Base-by-base conservation (phyloP, 768 basidiomycete species). In the Boletellus emodensis region DNA sequence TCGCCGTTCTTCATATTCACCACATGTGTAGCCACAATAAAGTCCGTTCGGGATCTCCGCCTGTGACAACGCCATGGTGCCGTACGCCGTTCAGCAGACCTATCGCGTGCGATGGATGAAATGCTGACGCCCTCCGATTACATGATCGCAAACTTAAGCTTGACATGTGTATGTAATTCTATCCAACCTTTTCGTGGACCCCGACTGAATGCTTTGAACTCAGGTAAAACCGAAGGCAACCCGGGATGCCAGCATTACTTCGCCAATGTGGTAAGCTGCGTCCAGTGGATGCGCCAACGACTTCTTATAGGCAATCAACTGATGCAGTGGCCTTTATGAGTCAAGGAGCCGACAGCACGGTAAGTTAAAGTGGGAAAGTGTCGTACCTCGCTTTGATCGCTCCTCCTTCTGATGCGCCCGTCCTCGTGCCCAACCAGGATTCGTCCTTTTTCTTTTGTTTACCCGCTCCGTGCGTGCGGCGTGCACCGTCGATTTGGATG, bases 71-170 rank as follows among this genome's bases (percentile, higher is more conserved):
- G 15, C 40, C 24, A 22, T 35, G 6, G 39, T 51, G 36, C 33
- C 44, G 41, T 47, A 40, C 46, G 35, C 9, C 34, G 24, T 37
- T 45, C 39, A 26, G 33, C 33, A 34, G 18, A 34, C 32, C 32
- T 22, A 13, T 36, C 15, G 18, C 14, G 24, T 26, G 39, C 24
- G 41, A 32, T 33, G 11, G 22, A 13, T 32, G 28, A 37, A 47
- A 14, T 32, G 14, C 20, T 37, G 35, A 37, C 17, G 18, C 47
- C 18, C 6, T 24, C 30, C 8, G 37, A 39, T 49, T 40, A 54
- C 44, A 44, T 59, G 51, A 44, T 37, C 38, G 46, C 47, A 60
- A 62, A 62, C 60, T 47, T 60, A 57, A 62, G 58, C 51, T 58
- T 61, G 49, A 47, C 41, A 28, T 38, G 48, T 6, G 49, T 58